Percentiles rank a stretch among this genome's conserved stretches.
phyloP scores from a whole-genome alignment of 1,284 basidiomycete genomes.

The Ceratobasidium sp. region DNA sequence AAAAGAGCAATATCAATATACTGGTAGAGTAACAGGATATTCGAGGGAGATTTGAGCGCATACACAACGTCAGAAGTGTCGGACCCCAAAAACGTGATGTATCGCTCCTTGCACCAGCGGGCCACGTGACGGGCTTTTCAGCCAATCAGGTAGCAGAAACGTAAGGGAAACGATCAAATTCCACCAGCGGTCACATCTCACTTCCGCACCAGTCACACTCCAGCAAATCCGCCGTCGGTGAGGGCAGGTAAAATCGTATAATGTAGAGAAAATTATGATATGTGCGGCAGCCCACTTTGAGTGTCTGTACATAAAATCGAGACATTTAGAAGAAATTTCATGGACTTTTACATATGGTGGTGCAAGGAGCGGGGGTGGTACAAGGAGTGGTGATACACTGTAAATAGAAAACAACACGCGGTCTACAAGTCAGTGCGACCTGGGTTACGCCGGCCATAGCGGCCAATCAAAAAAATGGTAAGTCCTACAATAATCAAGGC shows the following conservation, averaged over 20 bases:
- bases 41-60: neutral
- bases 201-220: neutral
- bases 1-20: too few species aligned
- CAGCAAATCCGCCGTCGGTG: neutral
- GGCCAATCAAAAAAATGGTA: too few species aligned
- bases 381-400: constrained; percentile 1
- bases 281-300: neutral
- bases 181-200: neutral
- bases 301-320: neutral
- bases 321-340: neutral
- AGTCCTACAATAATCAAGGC: too few species aligned
- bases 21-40: neutral
- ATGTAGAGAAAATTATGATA: neutral
- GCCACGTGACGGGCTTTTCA: neutral
- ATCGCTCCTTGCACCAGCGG: neutral
- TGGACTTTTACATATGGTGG: neutral
- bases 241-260: neutral
- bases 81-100: neutral
- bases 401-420: too few species aligned
- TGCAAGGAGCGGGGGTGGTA: constrained; percentile 6
- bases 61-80: neutral
- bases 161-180: neutral
- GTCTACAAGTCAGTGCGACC: too few species aligned
- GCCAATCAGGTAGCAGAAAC: neutral
- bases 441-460: too few species aligned